Evolutionary conservation across 1,284 basidiomycete species (phyloP).

Genomic region (Polyporus tsugae): DNA sequence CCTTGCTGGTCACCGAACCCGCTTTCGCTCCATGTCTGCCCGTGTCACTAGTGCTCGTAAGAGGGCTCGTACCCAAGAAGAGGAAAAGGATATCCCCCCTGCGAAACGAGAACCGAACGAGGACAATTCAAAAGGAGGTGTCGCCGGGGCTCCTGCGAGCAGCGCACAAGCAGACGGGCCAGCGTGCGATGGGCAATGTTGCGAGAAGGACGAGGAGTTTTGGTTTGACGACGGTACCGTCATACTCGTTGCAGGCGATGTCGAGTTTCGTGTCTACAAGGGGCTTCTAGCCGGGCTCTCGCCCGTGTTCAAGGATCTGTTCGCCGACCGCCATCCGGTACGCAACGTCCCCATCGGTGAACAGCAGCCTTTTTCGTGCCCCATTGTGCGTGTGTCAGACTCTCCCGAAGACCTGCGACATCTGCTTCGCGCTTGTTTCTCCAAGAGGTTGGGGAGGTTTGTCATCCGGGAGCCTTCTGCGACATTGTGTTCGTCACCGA

Average conservation of each 20-base stretch:
- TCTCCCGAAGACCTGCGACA: conserved; percentile 12
- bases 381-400: conserved; percentile 7
- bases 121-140: no score
- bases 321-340: background rate
- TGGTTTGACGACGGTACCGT: conserved; percentile 24
- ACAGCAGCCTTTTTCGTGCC: background rate
- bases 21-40: background rate
- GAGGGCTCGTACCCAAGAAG: background rate
- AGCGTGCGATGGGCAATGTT: no score
- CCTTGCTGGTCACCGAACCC: no score
- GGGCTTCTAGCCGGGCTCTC: conserved; percentile 15
- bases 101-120: background rate
- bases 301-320: conserved; percentile 17
- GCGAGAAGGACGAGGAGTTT: conserved; percentile 14
- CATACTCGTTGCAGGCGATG: conserved; percentile 16
- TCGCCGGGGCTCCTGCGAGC: no score
- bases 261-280: conserved; percentile 17
- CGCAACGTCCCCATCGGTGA: background rate
- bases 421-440: conserved; percentile 10
- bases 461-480: no score
- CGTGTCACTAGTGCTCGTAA: background rate
- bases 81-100: background rate
- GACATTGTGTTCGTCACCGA: no score
- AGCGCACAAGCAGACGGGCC: no score
- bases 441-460: background rate